Base-by-base conservation (phyloP, 306 rosid species). In the Malus orientalis region DNA sequence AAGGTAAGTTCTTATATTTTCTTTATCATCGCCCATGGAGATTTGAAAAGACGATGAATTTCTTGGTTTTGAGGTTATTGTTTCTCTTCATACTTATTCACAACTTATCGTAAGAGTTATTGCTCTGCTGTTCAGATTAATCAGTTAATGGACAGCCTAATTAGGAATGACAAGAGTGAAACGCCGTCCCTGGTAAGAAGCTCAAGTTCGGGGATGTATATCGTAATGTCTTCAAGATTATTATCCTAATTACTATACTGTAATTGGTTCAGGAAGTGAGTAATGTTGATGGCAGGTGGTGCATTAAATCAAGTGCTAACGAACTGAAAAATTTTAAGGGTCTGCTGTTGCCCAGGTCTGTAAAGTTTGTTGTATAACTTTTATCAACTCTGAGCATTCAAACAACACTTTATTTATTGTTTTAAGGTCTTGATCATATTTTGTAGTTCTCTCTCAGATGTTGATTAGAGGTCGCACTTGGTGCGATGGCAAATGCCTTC, bases 261-360 rank as follows among this genome's bases (percentile, higher is more conserved):
- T 69, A 78, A 74, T 77, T 89, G 75, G 71, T 72, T 67, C 91
- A 95, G 98, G 97, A 89, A 89, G 88, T 87, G 84, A 86, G 87
- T 75, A 87, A 84, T 23, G 60, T 92, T 74, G 91, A 90, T 83
- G 98, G 98, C 76, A 90, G 98, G 89, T 95, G 96, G 98, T 90
- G 97, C 78, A 72, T 92, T 80, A 91, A 83, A 81, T 87, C 88
- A 57, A 85, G 81, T 79, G 84, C 85, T 68, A 85, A 84, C 70
- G 90, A 84, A 71, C 82, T 80, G 81, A 84, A 90, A 69, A 83
- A 81, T 79, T 80, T 89, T 57, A 84, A 88, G 82, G 97, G 95
- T 84, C 93, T 95, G 30, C 71, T 90, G 78, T 73, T 95, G 80
- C 86, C 95, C 83, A 95, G 98, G 98, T 95, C 77, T 80, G 78